Evolutionary conservation across 1,139 yeast genomes (phyloP), one percentile per base, ranked within the genome.

Genomic region (Zygosaccharomyces pseudobailii): DNA sequence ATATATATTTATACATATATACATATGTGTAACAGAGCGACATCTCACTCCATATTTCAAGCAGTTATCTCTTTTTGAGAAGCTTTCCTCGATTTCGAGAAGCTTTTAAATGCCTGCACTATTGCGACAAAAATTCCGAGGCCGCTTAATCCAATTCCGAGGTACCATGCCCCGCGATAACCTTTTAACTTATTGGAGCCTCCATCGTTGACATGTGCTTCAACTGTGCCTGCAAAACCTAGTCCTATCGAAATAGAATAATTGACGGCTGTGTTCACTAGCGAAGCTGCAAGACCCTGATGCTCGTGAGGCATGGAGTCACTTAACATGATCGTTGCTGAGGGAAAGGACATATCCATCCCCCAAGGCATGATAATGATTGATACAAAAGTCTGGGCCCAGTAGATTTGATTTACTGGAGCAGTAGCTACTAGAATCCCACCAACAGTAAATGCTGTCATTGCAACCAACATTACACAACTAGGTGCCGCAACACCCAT

Each of bases 261-360:
- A 59, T 82, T 82, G 33, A 80, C 81, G 46, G 76, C 73, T 0
- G 87, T 80, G 8, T 79, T 73, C 2, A 82, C 80, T 47, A 82
- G 68, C 0, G 85, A 79, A 0, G 84, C 87, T 0, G 87, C 86
- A 48, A 80, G 72, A 3, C 87, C 87, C 59, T 82, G 88, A 51
- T 78, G 76, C 24, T 72, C 65, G 37, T 66, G 63, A 0, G 86
- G 84, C 42, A 82, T 70, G n/a, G 71, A 63, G 38, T 73, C 68
- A 36, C 79, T 71, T 36, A 82, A 65, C 37, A 80, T 68, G 42
- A 81, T 71, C 9, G 81, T 73, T 1, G 77, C 83, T 0, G 86
- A 79, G 0, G 87, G 87, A 61, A 80, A 81, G 42, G 84, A 78
- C 72, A 78, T 74, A 58, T 81, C 87, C 85, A 82, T 81, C 1